Evolutionary conservation across 768 basidiomycete species (phyloP), one percentile per base, ranked within the genome.

Genomic region (Boletus pseudopeckii): DNA sequence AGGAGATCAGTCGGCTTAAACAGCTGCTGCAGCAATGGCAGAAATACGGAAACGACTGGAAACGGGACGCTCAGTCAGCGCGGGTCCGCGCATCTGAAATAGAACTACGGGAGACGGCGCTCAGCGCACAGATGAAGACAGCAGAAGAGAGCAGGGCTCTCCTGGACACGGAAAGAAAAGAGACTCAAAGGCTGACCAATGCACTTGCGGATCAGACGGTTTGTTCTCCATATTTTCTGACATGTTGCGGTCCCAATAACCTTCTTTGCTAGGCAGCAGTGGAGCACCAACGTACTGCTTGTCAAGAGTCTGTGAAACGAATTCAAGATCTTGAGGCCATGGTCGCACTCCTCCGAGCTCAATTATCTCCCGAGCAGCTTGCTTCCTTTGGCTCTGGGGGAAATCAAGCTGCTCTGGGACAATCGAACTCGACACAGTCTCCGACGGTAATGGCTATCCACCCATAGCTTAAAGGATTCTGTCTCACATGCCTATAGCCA

Each of bases 21-120:
- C 50, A 40, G n/a, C n/a, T 63, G 17, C 18, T 68, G 20, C 41
- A 53, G 13, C 49, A 65, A 32, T 66, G 66, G 65, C 61, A 65
- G 38, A 63, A 52, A 49, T 66, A 66, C 15, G 66, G 57, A 34
- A 54, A 33, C 14, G 56, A 68, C 2, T 63, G 66, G 60, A 68
- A 68, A 47, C 58, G 55, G 8, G 61, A 60, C 13, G 56, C 65
- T 37, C 60, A 63, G 37, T 18, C 28, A 40, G 51, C 56, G n/a
- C 54, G 53, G 14, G 17, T 5, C 26, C 60, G 65, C 26, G 37
- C 18, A 24, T 46, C 48, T 20, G 60, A 57, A 49, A 44, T 62
- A 28, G 53, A 57, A 11, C 36, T 24, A 26, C 57, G 53, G 15
- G 57, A 56, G 11, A n/a, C 8, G 17, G 55, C 54, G 8, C 55